Percentiles rank a stretch among this genome's conserved stretches.
Evolutionary conservation across 2,329 filamentous ascomycete genomes (phyloP).

Genomic region (Colletotrichum musae): DNA sequence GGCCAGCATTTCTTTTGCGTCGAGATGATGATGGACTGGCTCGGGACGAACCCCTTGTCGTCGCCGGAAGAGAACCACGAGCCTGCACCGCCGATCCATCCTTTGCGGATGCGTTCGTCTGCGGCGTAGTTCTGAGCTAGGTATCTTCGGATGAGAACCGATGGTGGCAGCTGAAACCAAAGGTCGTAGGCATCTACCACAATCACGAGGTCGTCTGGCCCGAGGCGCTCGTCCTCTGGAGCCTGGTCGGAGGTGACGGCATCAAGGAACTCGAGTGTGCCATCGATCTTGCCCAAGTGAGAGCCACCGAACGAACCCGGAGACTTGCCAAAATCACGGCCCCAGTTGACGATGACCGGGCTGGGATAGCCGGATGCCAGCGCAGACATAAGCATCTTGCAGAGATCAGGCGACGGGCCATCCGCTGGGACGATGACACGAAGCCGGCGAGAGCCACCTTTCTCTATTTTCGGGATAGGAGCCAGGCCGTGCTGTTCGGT

Average conservation of each 20-base stretch:
- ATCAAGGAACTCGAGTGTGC: slow-evolving; percentile 47
- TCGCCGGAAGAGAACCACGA: slow-evolving; percentile 1
- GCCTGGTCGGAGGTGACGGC: slow-evolving; percentile 26
- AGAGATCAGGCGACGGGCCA: slow-evolving; percentile 45
- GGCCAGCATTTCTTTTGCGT: slow-evolving; percentile 46
- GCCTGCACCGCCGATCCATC: slow-evolving; percentile 43
- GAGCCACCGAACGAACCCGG: slow-evolving; percentile 44
- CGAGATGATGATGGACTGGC: slow-evolving; percentile 45
- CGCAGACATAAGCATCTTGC: slow-evolving; percentile 51
- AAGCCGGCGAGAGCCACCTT: slow-evolving; percentile 35
- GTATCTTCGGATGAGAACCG: slow-evolving; percentile 53
- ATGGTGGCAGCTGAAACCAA: slow-evolving; percentile 57
- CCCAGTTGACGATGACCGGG: slow-evolving; percentile 49
- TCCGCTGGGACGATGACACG: slow-evolving; percentile 49
- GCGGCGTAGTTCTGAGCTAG: slow-evolving; percentile 52
- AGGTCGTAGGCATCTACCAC: slow-evolving; percentile 56
- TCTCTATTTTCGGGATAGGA: background rate
- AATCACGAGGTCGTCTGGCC: slow-evolving; percentile 51
- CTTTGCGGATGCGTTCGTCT: slow-evolving; percentile 46
- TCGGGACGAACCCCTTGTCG: slow-evolving; percentile 43
- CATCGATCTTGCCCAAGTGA: slow-evolving; percentile 48
- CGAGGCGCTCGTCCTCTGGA: slow-evolving; percentile 34
- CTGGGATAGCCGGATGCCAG: slow-evolving; percentile 48
- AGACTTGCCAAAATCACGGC: slow-evolving; percentile 40
- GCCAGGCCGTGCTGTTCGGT: background rate